Percentiles rank a stretch among this genome's conserved stretches.
These are phyloP conservation scores for Quillaja saponaria DNA, from an alignment of 306 rosid genomes.

Conservation along the genomic window DNA sequence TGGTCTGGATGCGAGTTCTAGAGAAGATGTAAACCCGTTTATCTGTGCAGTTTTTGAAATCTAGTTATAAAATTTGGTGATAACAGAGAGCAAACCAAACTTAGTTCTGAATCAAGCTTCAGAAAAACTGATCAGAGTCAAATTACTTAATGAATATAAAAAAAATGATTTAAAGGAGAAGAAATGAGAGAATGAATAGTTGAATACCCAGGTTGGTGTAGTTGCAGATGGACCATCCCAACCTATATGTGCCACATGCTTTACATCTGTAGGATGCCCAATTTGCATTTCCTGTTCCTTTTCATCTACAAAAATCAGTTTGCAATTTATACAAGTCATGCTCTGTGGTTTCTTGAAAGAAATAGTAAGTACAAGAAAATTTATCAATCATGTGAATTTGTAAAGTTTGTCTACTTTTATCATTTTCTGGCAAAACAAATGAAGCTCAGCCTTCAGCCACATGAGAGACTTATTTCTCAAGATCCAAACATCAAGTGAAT, in stretches of 20 bases:
- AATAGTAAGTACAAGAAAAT: neutral
- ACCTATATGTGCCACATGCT: constrained; percentile 62
- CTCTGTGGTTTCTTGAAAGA: neutral
- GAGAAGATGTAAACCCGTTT: constrained; percentile 55
- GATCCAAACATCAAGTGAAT: too few species aligned
- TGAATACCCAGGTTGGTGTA: constrained; percentile 51
- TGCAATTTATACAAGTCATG: neutral
- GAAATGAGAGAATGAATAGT: neutral
- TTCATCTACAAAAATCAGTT: constrained; percentile 54
- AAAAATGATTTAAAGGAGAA: neutral
- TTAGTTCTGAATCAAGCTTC: neutral
- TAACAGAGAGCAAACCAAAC: neutral
- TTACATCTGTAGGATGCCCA: constrained; percentile 92
- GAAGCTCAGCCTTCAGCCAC: too few species aligned
- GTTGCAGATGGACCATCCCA: constrained; percentile 38
- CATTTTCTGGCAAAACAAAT: too few species aligned
- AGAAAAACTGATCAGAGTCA: neutral
- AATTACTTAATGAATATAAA: neutral
- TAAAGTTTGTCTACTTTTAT: too few species aligned
- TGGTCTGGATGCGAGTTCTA: constrained; percentile 34
- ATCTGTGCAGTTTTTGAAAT: constrained; percentile 53
- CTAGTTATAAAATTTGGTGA: neutral
- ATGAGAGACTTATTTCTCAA: too few species aligned
- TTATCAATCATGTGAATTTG: too few species aligned
- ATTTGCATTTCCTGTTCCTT: constrained; percentile 78